A percentile compares a stretch with the other conserved stretches of the same genome.
phyloP scores from a whole-genome alignment of 2,329 filamentous ascomycete genomes.

The Scedosporium apiospermum region DNA sequence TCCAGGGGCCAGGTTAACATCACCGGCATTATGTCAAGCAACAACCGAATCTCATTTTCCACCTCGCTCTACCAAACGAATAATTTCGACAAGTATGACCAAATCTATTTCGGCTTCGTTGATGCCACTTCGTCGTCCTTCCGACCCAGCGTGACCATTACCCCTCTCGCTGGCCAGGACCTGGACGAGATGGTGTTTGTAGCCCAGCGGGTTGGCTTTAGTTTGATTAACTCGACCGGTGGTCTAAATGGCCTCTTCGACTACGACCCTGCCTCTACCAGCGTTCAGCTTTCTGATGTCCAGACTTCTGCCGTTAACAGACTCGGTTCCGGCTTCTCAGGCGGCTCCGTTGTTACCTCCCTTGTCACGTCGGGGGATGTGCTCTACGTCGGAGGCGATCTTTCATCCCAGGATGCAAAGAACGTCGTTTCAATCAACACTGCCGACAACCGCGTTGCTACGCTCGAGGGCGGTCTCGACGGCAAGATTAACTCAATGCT shows the following conservation, averaged over 20 bases:
- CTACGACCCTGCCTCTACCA: conserved; percentile 54
- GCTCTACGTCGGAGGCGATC: conserved; percentile 76
- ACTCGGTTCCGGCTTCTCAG: conserved; percentile 61
- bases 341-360: conserved; percentile 58
- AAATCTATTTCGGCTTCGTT: conserved; percentile 77
- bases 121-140: conserved; percentile 66
- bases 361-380: conserved; percentile 55
- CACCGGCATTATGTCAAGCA: conserved; percentile 57
- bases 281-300: conserved; percentile 53
- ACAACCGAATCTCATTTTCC: conserved; percentile 36
- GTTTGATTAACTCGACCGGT: conserved; percentile 60
- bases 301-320: conserved; percentile 65
- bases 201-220: conserved; percentile 81
- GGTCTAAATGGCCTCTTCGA: conserved; percentile 87
- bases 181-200: conserved; percentile 63
- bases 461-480: conserved; percentile 67
- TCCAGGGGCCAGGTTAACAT: conserved; percentile 75
- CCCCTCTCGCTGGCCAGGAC: conserved; percentile 55
- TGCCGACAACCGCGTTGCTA: conserved; percentile 49
- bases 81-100: conserved; percentile 92
- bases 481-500: conserved; percentile 65
- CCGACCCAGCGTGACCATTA: conserved; percentile 70
- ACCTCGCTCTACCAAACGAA: conserved; percentile 79
- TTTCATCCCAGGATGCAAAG: conserved; percentile 55
- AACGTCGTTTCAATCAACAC: conserved; percentile 71